Conservation (phyloP, 257 asterid species). For the Solanum rostratum region DNA sequence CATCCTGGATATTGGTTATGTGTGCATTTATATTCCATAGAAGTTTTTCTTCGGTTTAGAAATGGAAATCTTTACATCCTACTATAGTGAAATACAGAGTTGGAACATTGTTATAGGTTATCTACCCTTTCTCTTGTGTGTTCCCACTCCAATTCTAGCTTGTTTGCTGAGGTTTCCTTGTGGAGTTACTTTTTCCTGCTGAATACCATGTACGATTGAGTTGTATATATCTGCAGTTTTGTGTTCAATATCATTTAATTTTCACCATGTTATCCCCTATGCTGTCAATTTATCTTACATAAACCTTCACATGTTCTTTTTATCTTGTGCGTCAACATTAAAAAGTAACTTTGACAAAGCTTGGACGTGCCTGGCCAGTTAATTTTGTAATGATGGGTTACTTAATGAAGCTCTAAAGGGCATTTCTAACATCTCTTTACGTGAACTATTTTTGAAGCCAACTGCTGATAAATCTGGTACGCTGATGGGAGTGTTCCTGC, state of each 20-base stretch:
- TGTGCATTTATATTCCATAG: no score
- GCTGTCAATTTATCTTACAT: background rate
- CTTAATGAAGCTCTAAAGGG: background rate
- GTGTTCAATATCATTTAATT: background rate
- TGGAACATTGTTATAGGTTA: background rate
- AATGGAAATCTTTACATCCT: background rate
- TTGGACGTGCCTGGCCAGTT: background rate
- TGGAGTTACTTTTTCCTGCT: background rate
- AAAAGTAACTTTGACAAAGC: background rate
- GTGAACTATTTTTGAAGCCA: constrained; percentile 33
- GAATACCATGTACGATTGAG: background rate
- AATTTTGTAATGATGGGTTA: background rate
- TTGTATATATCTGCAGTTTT: background rate
- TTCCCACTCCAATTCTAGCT: background rate
- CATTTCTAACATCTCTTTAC: background rate
- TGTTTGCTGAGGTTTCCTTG: background rate
- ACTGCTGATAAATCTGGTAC: constrained; percentile 70
- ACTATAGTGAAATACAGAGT: background rate
- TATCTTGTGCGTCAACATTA: background rate
- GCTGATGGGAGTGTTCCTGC: constrained; percentile 96
- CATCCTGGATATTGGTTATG: no score
- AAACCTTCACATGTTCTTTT: background rate
- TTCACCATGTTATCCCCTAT: background rate
- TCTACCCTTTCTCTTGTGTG: background rate
- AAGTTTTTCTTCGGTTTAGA: background rate